A percentile compares a stretch with the other conserved stretches of the same genome.
Conservation (phyloP, 2,329 filamentous ascomycete species). For the Aspergillus intermedius region DNA sequence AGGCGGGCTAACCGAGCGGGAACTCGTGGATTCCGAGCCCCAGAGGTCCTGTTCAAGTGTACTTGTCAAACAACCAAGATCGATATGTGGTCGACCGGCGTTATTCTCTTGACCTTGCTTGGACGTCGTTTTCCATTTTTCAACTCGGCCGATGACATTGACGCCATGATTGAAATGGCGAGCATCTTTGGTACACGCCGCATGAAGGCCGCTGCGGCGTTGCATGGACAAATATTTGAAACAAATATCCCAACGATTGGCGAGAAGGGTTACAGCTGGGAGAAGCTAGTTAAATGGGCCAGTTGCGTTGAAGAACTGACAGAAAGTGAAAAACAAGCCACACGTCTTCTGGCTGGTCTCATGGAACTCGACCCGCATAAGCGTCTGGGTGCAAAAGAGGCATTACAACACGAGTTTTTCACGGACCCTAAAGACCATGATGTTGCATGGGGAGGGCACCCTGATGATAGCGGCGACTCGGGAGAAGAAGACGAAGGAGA, state of each 20-base stretch:
- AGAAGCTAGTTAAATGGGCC: slow-evolving; percentile 94
- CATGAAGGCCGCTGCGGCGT: slow-evolving; percentile 74
- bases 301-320: slow-evolving; percentile 64
- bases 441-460: slow-evolving; percentile 34
- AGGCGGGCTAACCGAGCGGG: slow-evolving; percentile 89
- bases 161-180: slow-evolving; percentile 94
- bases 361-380: slow-evolving; percentile 41
- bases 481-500: slow-evolving; percentile 27
- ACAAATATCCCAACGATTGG: slow-evolving; percentile 88
- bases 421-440: slow-evolving; percentile 35
- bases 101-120: slow-evolving; percentile 93
- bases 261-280: slow-evolving; percentile 74
- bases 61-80: slow-evolving; percentile 90
- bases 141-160: slow-evolving; percentile 96
- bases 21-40: slow-evolving; percentile 89
- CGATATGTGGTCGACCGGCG: slow-evolving; percentile 93
- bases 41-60: slow-evolving; percentile 95
- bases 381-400: slow-evolving; percentile 38
- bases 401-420: slow-evolving; percentile 42
- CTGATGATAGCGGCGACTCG: slow-evolving; percentile 30
- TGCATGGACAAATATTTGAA: slow-evolving; percentile 89
- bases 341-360: slow-evolving; percentile 35
- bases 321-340: slow-evolving; percentile 41
- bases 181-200: slow-evolving; percentile 82
- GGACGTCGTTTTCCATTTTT: slow-evolving; percentile 95